These are phyloP conservation scores for Penicillium sumatraense DNA, from an alignment of 2,329 filamentous ascomycete genomes.

Conservation along the genomic window DNA sequence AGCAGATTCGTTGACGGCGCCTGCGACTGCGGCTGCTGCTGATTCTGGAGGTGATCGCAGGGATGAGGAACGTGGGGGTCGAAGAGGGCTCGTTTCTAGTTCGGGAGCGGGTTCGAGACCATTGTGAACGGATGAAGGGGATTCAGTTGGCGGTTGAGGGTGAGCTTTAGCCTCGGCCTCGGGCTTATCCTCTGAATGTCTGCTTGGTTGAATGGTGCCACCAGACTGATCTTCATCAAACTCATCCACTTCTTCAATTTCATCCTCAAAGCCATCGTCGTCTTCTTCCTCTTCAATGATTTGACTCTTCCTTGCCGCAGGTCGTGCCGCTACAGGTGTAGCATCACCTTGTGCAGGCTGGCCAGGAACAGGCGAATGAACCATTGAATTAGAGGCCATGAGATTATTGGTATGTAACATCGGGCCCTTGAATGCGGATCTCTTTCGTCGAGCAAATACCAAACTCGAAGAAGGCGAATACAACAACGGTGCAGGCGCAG, in stretches of 20 bases:
- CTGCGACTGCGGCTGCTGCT: slow-evolving; percentile 12
- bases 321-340: slow-evolving; percentile 24
- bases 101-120: slow-evolving; percentile 38
- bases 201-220: no score
- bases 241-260: slow-evolving; percentile 48
- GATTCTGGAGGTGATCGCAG: slow-evolving; percentile 28
- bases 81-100: slow-evolving; percentile 34
- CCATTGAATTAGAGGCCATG: slow-evolving; percentile 37
- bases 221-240: slow-evolving; percentile 44
- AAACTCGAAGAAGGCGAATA: slow-evolving; percentile 48
- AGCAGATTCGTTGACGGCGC: slow-evolving; percentile 9
- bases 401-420: slow-evolving; percentile 46
- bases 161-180: no score
- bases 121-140: slow-evolving; percentile 25
- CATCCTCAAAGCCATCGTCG: slow-evolving; percentile 39
- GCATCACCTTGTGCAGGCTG: slow-evolving; percentile 26
- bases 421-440: slow-evolving; percentile 51
- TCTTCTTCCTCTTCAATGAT: slow-evolving; percentile 53
- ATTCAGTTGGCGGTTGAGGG: no score
- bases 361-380: slow-evolving; percentile 40
- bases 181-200: no score
- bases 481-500: slow-evolving; percentile 40
- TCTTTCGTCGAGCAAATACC: slow-evolving; percentile 52
- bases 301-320: slow-evolving; percentile 43
- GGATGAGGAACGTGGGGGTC: slow-evolving; percentile 47